Evolutionary conservation across 2,329 filamentous ascomycete genomes (phyloP).

Genomic region (Epichloe typhina): DNA sequence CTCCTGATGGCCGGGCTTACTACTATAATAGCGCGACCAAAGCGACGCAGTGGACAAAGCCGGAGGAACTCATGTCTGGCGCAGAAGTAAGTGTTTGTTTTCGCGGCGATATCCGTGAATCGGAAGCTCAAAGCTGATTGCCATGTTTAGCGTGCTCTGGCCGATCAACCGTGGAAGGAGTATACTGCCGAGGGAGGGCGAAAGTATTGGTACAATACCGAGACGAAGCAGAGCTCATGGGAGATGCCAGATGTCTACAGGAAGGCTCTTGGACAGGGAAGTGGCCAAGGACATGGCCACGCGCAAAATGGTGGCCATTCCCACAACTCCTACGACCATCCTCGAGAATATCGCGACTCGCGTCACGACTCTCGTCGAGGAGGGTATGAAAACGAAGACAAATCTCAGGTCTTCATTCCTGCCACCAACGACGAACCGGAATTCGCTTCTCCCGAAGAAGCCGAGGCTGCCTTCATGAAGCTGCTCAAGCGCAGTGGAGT

Average conservation of each 20-base stretch:
- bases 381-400: conserved; percentile 41
- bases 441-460: conserved; percentile 70
- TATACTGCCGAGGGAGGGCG: conserved; percentile 76
- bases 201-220: conserved; percentile 91
- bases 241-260: conserved; percentile 80
- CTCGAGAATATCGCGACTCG: conserved; percentile 25
- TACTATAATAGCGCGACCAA: conserved; percentile 85
- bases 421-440: conserved; percentile 60
- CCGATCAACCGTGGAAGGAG: conserved; percentile 83
- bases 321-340: conserved; percentile 23
- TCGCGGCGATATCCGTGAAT: not conserved
- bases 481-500: conserved; percentile 74
- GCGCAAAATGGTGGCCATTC: conserved; percentile 27
- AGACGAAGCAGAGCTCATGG: conserved; percentile 89
- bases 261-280: conserved; percentile 44
- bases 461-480: conserved; percentile 86
- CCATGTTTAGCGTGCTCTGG: conserved; percentile 53
- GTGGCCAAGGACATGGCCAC: conserved; percentile 20
- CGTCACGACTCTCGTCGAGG: conserved; percentile 42
- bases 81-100: conserved; percentile 49
- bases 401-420: conserved; percentile 46
- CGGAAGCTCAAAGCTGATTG: not conserved
- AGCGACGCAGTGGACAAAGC: conserved; percentile 88
- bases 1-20: conserved; percentile 71
- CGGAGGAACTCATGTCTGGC: conserved; percentile 72